phyloP scores from a whole-genome alignment of 2,329 filamentous ascomycete genomes.

The Pestalotiopsis sp. region DNA sequence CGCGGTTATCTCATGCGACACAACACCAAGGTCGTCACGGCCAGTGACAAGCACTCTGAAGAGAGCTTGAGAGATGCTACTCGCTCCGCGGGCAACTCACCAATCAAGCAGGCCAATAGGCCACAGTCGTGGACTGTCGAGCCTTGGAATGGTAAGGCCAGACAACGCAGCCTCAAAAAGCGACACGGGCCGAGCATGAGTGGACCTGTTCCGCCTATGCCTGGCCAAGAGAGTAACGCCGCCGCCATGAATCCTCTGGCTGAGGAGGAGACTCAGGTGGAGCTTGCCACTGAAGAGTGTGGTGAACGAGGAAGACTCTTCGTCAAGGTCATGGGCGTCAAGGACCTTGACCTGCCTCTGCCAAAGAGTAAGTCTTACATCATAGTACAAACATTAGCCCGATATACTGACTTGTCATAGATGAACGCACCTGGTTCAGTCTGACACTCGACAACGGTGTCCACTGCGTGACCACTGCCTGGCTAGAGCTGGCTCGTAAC shows the following conservation, averaged over 20 bases:
- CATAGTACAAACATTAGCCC: conserved; percentile 15
- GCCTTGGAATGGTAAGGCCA: conserved; percentile 86
- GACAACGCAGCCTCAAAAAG: conserved; percentile 68
- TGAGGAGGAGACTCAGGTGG: conserved; percentile 66
- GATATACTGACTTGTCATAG: conserved; percentile 43
- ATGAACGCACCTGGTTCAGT: conserved; percentile 91
- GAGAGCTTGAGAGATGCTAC: conserved; percentile 55
- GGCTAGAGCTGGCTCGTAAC: conserved; percentile 88
- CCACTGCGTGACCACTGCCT: conserved; percentile 95
- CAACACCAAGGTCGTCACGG: conserved; percentile 95
- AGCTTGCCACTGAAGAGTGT: conserved; percentile 70
- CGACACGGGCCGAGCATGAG: conserved; percentile 47
- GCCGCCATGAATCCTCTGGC: conserved; percentile 65
- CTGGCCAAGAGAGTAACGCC: conserved; percentile 84
- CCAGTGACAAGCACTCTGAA: conserved; percentile 71
- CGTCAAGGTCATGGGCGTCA: conserved; percentile 98
- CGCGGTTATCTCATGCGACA: conserved; percentile 98
- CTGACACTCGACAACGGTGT: conserved; percentile 97
- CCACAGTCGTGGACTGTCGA: conserved; percentile 95
- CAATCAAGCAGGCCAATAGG: conserved; percentile 70
- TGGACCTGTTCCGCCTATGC: conserved; percentile 78
- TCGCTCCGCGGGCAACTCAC: conserved; percentile 69
- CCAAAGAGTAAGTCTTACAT: conserved; percentile 72
- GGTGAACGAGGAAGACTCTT: conserved; percentile 90
- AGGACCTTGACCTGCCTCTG: conserved; percentile 89